phyloP scores from a whole-genome alignment of 306 rosid genomes.

The Oemleria cerasiformis region DNA sequence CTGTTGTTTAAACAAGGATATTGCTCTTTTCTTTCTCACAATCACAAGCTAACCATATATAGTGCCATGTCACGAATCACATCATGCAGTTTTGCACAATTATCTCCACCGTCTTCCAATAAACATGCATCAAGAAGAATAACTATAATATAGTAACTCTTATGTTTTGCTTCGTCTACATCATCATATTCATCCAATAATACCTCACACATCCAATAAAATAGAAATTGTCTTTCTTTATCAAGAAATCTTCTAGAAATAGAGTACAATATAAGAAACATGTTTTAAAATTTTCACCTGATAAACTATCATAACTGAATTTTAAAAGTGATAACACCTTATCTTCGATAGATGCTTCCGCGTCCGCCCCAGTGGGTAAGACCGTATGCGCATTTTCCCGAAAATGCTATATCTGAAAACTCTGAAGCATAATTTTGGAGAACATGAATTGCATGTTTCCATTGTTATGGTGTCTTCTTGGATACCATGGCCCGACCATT shows the following conservation, averaged over 20 bases:
- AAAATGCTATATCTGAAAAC: background rate
- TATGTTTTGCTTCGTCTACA: background rate
- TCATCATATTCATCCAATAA: background rate
- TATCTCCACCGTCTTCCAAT: background rate
- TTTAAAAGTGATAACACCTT: too few relatives aligned
- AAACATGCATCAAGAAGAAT: background rate
- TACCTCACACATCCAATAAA: conserved; percentile 14
- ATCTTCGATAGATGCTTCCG: too few relatives aligned
- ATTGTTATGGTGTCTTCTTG: conserved; percentile 8
- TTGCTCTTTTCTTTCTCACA: background rate
- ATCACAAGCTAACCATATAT: conserved; percentile 3
- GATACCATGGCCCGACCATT: conserved; percentile 15
- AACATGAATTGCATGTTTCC: conserved; percentile 3
- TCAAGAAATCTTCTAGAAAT: too few relatives aligned
- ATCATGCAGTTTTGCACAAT: conserved; percentile 6
- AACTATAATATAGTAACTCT: conserved; percentile 14
- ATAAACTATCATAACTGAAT: too few relatives aligned
- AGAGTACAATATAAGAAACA: too few relatives aligned
- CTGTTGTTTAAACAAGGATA: background rate
- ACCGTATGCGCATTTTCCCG: too few relatives aligned
- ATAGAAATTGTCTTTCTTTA: too few relatives aligned
- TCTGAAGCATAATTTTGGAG: background rate
- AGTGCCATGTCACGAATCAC: conserved; percentile 5
- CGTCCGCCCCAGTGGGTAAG: too few relatives aligned
- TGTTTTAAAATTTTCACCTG: too few relatives aligned